Conservation (phyloP, 495 filamentous ascomycete genomes). For the Cercophora scortea region DNA sequence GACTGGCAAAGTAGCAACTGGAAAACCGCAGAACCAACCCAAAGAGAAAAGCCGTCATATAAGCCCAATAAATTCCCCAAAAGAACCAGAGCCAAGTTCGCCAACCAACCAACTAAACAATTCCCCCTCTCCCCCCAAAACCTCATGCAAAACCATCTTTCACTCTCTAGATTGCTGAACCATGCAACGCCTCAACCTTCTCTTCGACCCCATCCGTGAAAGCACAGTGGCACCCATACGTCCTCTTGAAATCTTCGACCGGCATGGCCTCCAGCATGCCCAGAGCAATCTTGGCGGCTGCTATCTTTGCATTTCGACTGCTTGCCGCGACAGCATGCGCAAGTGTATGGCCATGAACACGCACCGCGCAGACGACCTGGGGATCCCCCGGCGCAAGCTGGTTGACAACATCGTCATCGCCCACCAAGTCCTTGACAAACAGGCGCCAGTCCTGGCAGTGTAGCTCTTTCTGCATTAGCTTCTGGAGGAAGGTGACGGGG, state of each 20-base stretch:
- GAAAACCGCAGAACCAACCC: too few relatives aligned
- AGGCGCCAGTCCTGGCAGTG: slow-evolving; percentile 40
- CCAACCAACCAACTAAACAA: too few relatives aligned
- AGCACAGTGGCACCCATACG: slow-evolving; percentile 57
- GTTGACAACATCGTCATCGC: neutral
- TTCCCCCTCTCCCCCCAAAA: neutral
- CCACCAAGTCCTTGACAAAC: slow-evolving; percentile 10
- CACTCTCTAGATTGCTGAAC: neutral
- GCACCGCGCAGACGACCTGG: slow-evolving; percentile 60
- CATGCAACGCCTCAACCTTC: neutral
- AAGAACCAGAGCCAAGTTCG: neutral
- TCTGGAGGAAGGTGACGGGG: slow-evolving; percentile 49
- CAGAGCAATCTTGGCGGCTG: slow-evolving; percentile 62
- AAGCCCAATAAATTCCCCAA: too few relatives aligned
- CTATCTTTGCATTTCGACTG: slow-evolving; percentile 63
- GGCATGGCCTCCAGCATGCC: slow-evolving; percentile 48
- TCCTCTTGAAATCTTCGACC: slow-evolving; percentile 49
- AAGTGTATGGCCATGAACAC: slow-evolving; percentile 66
- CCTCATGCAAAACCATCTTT: too few relatives aligned
- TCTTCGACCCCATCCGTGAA: slow-evolving; percentile 1
- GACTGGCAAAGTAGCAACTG: too few relatives aligned
- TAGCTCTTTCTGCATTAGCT: slow-evolving; percentile 36
- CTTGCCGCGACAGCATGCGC: slow-evolving; percentile 55
- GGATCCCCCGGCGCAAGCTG: slow-evolving; percentile 16
- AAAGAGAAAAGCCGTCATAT: too few relatives aligned